Base-by-base conservation (phyloP, 2,329 filamentous ascomycete genomes). In the Scedosporium minutisporum region DNA sequence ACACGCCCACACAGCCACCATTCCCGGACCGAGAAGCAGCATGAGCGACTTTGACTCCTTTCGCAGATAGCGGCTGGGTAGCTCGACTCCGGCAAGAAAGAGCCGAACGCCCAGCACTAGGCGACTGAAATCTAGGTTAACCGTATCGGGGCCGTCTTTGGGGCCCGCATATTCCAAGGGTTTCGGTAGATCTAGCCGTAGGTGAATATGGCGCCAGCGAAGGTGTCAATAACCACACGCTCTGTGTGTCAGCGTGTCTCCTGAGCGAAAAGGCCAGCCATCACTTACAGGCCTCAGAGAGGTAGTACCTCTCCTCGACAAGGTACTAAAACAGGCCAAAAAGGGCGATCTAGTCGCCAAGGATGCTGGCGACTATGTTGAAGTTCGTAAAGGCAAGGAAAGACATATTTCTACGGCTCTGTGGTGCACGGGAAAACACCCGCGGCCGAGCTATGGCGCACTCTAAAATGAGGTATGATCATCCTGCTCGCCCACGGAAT, bases 291-390 rank as follows among this genome's bases (percentile, higher is more conserved):
- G 93, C 90, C 82, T 97, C 93, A 1, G 91, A 96, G 1, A 97
- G 82, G 72, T 96, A 96, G 71, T 90, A 93, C 63, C 86, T 88
- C 76, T 96, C 93, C 71, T 97, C 96, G 71, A 90, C 82, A 18
- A 96, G 82, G 71, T 92, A 96, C 0, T 91, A 96, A 0, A 97
- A 91, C 53, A 97, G 77, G 3, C 91, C 92, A 70, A 96, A 97
- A n/a, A 96, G 68, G 0, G 90, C 91, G 65, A 97, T 87, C 76
- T 96, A 97, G 1, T 90, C 93, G 14, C 93, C 93, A 12, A 96
- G 75, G 6, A 90, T 83, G 61, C 89, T 87, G 71, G 90, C 86
- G 62, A 92, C 84, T 66, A 95, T 89, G 75, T 96, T 96, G 80
- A 96, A 96, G 72, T 92, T 89, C 66, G 82, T 86, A 41, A 88